These are phyloP conservation scores for Heliamphora ciliata DNA, from an alignment of 179 eudicot species.

Conservation along the genomic window DNA sequence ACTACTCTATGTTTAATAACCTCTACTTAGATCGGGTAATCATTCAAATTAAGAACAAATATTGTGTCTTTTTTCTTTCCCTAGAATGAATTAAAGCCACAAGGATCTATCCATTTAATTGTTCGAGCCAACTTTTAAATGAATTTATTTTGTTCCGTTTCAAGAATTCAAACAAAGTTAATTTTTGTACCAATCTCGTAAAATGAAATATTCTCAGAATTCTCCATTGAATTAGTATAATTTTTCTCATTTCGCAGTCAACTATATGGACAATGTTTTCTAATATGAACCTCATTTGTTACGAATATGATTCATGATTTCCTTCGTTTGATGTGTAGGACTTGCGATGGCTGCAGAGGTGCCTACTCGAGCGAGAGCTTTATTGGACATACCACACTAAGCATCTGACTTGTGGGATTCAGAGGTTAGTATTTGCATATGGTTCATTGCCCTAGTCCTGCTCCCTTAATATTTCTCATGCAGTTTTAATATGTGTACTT, in stretches of 20 bases:
- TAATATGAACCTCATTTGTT: too few species aligned
- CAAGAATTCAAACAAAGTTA: not conserved
- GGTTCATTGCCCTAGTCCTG: too few species aligned
- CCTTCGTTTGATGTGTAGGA: too few species aligned
- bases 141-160: not conserved
- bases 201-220: not conserved
- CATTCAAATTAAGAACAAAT: not conserved
- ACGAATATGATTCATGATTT: too few species aligned
- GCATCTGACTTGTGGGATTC: too few species aligned
- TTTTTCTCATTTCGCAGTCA: not conserved
- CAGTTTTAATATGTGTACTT: too few species aligned
- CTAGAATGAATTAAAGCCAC: not conserved
- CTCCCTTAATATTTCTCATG: too few species aligned
- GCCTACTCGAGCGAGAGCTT: too few species aligned
- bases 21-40: not conserved
- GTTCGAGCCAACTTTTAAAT: not conserved
- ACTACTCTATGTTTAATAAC: not conserved
- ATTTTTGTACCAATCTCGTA: not conserved
- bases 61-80: not conserved
- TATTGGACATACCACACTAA: too few species aligned
- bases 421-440: too few species aligned
- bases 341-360: too few species aligned
- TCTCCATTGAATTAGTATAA: not conserved
- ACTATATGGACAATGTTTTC: too few species aligned
- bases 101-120: not conserved